phyloP scores from a whole-genome alignment of 495 filamentous ascomycete species.

The Podospora anserina region DNA sequence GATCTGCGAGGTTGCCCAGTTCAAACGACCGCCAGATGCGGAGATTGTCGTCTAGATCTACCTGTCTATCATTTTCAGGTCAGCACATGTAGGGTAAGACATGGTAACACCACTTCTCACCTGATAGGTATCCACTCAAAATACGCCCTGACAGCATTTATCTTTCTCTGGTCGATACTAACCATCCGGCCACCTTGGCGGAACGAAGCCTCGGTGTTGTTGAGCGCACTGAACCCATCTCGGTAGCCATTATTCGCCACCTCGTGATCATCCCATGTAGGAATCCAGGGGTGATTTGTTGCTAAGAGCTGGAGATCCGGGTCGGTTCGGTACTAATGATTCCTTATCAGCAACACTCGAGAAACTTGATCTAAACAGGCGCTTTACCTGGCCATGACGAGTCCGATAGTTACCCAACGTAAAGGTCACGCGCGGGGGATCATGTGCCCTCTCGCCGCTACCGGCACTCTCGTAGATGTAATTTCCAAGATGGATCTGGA shows the following conservation, averaged over 20 bases:
- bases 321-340: slow-evolving; percentile 22
- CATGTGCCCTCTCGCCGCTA: slow-evolving; percentile 39
- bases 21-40: slow-evolving; percentile 63
- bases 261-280: slow-evolving; percentile 69
- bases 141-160: slow-evolving; percentile 65
- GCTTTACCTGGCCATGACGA: slow-evolving; percentile 52
- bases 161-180: slow-evolving; percentile 61
- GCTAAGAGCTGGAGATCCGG: slow-evolving; percentile 55
- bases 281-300: slow-evolving; percentile 59
- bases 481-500: slow-evolving; percentile 53
- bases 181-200: slow-evolving; percentile 53
- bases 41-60: slow-evolving; percentile 64
- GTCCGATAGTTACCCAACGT: slow-evolving; percentile 58
- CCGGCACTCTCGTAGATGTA: slow-evolving; percentile 63
- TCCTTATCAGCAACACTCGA: neutral
- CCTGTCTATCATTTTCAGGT: slow-evolving; percentile 42
- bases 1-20: slow-evolving; percentile 58
- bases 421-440: slow-evolving; percentile 26
- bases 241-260: slow-evolving; percentile 63
- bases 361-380: neutral
- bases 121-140: slow-evolving; percentile 59
- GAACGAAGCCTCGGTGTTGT: slow-evolving; percentile 65
- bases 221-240: slow-evolving; percentile 51
- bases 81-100: neutral
- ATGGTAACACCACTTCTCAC: neutral